Percentiles rank a stretch among this genome's conserved stretches.
Evolutionary conservation across 2,329 filamentous ascomycete species (phyloP).

Genomic region (Cordyceps tenuipes): DNA sequence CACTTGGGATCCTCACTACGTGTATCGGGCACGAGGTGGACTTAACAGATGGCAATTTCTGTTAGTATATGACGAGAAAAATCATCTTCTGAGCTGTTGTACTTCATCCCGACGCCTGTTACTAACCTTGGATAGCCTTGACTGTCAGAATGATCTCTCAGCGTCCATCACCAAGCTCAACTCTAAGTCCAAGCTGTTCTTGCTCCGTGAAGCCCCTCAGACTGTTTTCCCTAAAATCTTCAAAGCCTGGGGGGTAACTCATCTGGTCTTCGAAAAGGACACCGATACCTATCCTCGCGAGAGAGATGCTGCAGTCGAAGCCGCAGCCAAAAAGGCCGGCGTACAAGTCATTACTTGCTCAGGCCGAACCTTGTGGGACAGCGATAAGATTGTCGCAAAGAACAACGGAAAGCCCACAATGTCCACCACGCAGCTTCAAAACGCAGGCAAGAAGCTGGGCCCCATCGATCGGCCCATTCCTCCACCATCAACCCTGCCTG

Average conservation of each 20-base stretch:
- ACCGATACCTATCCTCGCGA: slow-evolving; percentile 64
- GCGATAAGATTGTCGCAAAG: slow-evolving; percentile 56
- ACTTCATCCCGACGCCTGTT: neutral
- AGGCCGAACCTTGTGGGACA: slow-evolving; percentile 66
- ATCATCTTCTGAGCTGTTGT: neutral
- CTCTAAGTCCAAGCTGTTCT: slow-evolving; percentile 59
- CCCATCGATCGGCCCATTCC: slow-evolving; percentile 52
- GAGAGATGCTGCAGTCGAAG: slow-evolving; percentile 51
- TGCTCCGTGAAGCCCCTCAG: slow-evolving; percentile 64
- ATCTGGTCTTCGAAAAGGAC: slow-evolving; percentile 72
- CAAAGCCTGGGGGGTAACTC: slow-evolving; percentile 64
- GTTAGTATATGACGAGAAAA: slow-evolving; percentile 26
- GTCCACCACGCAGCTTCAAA: slow-evolving; percentile 60
- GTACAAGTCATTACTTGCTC: slow-evolving; percentile 57
- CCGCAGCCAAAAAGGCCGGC: slow-evolving; percentile 54
- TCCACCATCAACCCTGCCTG: slow-evolving; percentile 50
- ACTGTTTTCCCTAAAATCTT: slow-evolving; percentile 65
- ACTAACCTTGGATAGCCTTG: slow-evolving; percentile 40
- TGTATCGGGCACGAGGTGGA: slow-evolving; percentile 62
- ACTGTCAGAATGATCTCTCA: slow-evolving; percentile 66
- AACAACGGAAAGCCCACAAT: slow-evolving; percentile 65
- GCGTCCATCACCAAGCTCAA: slow-evolving; percentile 61
- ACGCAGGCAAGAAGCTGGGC: slow-evolving; percentile 55
- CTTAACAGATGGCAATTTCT: slow-evolving; percentile 69
- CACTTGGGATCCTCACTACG: slow-evolving; percentile 76